These are phyloP conservation scores for Aspergillus brasiliensis DNA, from an alignment of 2,329 filamentous ascomycete species.

Conservation along the genomic window DNA sequence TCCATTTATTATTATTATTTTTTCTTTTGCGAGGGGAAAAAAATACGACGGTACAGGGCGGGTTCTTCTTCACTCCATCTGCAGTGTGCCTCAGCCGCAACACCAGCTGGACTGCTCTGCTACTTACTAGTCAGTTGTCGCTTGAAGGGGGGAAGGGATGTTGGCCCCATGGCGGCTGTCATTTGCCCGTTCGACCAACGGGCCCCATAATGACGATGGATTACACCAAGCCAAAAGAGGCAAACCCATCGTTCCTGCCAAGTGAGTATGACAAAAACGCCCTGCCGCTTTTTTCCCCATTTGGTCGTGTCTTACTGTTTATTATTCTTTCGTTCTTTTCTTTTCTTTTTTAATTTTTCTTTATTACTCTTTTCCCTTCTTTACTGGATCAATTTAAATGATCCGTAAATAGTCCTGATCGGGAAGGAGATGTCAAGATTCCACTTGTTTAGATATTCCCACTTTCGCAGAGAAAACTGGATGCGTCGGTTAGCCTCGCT, in stretches of 20 bases:
- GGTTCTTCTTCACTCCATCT: conserved; percentile 13
- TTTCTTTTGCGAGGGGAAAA: neutral
- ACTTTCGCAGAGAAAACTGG: neutral
- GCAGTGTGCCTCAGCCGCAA: conserved; percentile 24
- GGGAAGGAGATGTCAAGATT: neutral
- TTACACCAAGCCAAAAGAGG: neutral
- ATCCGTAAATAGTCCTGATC: neutral
- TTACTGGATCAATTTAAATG: neutral
- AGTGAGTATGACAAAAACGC: neutral
- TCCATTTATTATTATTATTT: too few relatives aligned
- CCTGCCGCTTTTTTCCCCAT: neutral
- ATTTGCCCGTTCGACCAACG: conserved; percentile 4
- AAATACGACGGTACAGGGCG: conserved; percentile 13
- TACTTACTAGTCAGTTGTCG: neutral
- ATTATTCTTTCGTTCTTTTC: neutral
- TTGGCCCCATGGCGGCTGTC: conserved; percentile 5
- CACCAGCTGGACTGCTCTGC: neutral
- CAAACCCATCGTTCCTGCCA: neutral
- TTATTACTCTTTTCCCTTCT: neutral
- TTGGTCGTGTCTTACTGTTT: neutral
- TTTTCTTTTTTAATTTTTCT: neutral
- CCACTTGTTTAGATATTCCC: neutral
- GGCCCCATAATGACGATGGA: neutral
- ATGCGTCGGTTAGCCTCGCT: neutral
- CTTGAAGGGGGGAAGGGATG: conserved; percentile 8